Evolutionary conservation across 192 early-diverging fungal species (phyloP).

Genomic region (Gigaspora rosea): DNA sequence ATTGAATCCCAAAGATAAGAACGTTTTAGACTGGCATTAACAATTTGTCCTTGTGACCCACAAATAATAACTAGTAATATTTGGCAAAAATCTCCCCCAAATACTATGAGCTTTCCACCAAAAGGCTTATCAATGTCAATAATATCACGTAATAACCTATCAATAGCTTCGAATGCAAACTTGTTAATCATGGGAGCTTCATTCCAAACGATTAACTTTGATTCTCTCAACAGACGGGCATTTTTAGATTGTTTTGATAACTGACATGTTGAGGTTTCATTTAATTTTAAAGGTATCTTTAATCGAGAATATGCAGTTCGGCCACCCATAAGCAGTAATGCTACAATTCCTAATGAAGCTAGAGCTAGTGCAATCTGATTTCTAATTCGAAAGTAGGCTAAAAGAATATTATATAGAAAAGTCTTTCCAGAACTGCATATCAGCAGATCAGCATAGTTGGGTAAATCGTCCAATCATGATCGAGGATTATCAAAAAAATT

Average conservation of each 20-base stretch:
- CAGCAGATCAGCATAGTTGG: no score
- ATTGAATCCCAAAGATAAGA: constrained; percentile 18
- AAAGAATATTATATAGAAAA: constrained; percentile 34
- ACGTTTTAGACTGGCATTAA: constrained; percentile 33
- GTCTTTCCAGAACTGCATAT: constrained; percentile 34
- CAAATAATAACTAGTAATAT: constrained; percentile 17
- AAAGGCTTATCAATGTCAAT: background rate
- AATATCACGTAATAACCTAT: constrained; percentile 23
- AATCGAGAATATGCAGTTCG: constrained; percentile 40
- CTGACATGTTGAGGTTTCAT: constrained; percentile 24
- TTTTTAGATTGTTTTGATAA: background rate
- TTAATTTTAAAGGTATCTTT: constrained; percentile 37
- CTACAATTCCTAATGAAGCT: constrained; percentile 38
- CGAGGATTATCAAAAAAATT: no score
- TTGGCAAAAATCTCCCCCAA: constrained; percentile 28
- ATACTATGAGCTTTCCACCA: background rate
- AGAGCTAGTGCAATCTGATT: constrained; percentile 18
- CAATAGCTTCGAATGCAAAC: constrained; percentile 2
- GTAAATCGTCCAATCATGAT: no score
- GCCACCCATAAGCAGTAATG: constrained; percentile 33
- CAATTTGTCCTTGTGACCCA: constrained; percentile 21
- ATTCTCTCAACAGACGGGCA: background rate
- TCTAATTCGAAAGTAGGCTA: background rate
- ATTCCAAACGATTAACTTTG: constrained; percentile 41
- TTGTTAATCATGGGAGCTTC: constrained; percentile 36